Evolutionary conservation across 768 basidiomycete species (phyloP).

Genomic region (Albatrellus ellisii): DNA sequence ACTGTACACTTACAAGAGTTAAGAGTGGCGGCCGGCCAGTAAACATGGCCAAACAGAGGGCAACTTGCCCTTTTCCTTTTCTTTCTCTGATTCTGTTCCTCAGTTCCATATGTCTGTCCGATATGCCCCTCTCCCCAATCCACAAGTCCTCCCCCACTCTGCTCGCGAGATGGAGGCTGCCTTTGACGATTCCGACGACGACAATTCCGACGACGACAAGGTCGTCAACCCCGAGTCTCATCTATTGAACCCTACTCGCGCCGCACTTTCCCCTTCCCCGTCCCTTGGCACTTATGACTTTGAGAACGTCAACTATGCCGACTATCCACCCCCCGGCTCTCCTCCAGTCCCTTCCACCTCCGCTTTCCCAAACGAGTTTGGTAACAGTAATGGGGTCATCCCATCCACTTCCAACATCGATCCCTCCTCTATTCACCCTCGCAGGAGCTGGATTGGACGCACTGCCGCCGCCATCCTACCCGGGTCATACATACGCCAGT

Average conservation of each 20-base stretch:
- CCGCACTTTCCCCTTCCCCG: constrained; percentile 14
- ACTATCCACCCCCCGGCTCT: constrained; percentile 72
- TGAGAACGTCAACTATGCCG: constrained; percentile 61
- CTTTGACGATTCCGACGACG: constrained; percentile 70
- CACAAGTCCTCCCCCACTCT: constrained; percentile 32
- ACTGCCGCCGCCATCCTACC: constrained; percentile 48
- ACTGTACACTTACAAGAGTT: background rate
- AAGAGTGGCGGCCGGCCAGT: background rate
- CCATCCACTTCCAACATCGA: constrained; percentile 28
- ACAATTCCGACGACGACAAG: constrained; percentile 40
- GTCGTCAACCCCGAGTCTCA: constrained; percentile 31
- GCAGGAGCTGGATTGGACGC: constrained; percentile 39
- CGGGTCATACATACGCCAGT: constrained; percentile 29
- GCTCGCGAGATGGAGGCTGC: constrained; percentile 74
- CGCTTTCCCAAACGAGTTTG: constrained; percentile 57
- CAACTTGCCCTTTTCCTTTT: background rate
- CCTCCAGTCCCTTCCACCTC: constrained; percentile 51
- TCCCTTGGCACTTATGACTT: constrained; percentile 52
- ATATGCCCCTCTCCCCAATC: constrained; percentile 58
- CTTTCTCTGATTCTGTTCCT: background rate
- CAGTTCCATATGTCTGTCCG: constrained; percentile 45
- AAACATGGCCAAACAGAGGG: background rate
- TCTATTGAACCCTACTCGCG: constrained; percentile 31
- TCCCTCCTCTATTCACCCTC: constrained; percentile 18
- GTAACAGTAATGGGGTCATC: constrained; percentile 64